Evolutionary conservation across 768 basidiomycete genomes (phyloP).

Genomic region (Krasilnikovozyma curviuscula): DNA sequence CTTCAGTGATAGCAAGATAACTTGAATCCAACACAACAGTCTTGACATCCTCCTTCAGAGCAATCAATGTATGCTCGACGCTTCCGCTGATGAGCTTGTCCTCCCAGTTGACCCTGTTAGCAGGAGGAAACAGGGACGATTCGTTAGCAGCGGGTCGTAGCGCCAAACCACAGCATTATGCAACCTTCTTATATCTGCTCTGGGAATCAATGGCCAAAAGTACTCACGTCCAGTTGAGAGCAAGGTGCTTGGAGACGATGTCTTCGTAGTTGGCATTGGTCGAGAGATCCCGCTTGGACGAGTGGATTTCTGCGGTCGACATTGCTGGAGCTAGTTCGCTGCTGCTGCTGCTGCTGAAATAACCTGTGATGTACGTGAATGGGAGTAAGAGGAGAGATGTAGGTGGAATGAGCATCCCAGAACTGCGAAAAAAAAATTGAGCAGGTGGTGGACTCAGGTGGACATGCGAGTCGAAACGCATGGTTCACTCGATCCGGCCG

Average conservation of each 20-base stretch:
- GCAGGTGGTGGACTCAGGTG: no score
- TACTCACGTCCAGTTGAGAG: constrained; percentile 58
- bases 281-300: constrained; percentile 27
- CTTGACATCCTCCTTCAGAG: constrained; percentile 34
- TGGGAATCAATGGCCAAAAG: no score
- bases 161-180: no score
- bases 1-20: constrained; percentile 40
- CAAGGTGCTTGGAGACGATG: constrained; percentile 45
- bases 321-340: constrained; percentile 13
- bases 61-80: constrained; percentile 42
- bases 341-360: no score
- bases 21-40: constrained; percentile 44
- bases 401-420: neutral
- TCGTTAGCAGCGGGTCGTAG: no score
- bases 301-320: constrained; percentile 31
- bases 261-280: constrained; percentile 63
- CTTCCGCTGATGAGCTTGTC: constrained; percentile 42
- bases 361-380: neutral
- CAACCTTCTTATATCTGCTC: no score
- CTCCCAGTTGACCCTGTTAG: constrained; percentile 61
- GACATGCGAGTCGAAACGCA: no score
- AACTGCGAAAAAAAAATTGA: no score
- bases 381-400: neutral
- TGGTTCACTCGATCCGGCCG: no score
- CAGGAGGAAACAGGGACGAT: no score